A percentile compares a stretch with the other conserved stretches of the same genome.
Evolutionary conservation across 805 yeast genomes (phyloP).

Genomic region (Trichomonascus vanleenenianus): DNA sequence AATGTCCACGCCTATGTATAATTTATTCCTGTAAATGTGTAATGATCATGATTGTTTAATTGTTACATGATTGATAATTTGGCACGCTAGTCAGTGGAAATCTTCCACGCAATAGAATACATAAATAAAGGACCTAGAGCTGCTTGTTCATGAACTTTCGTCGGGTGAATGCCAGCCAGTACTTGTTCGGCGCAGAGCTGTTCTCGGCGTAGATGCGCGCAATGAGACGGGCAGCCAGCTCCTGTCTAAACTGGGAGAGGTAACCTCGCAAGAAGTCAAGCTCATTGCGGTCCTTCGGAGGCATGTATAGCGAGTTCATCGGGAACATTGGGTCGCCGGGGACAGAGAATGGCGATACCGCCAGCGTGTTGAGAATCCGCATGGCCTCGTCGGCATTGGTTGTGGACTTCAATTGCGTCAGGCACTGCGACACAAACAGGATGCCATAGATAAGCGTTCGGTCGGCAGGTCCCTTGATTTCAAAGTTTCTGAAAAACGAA

Average conservation of each 20-base stretch:
- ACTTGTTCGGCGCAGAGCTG: slow-evolving; percentile 61
- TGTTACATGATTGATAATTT: too few relatives aligned
- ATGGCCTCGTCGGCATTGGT: slow-evolving; percentile 36
- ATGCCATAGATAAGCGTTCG: slow-evolving; percentile 91
- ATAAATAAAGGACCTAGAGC: too few relatives aligned
- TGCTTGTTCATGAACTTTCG: slow-evolving; percentile 89
- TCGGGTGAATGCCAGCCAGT: slow-evolving; percentile 93
- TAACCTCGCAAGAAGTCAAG: slow-evolving; percentile 74
- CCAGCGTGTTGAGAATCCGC: slow-evolving; percentile 63
- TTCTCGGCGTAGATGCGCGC: slow-evolving; percentile 54
- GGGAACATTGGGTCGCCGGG: slow-evolving; percentile 98
- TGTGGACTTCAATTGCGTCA: slow-evolving; percentile 49
- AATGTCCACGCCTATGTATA: not conserved
- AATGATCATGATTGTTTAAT: not conserved
- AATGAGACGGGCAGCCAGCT: slow-evolving; percentile 73
- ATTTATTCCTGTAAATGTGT: too few relatives aligned
- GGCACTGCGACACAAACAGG: slow-evolving; percentile 77
- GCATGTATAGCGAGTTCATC: slow-evolving; percentile 64
- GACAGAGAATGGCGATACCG: slow-evolving; percentile 78
- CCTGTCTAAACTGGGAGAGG: slow-evolving; percentile 91
- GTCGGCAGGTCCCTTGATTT: slow-evolving; percentile 92
- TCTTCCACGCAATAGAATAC: too few relatives aligned
- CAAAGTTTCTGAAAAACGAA: slow-evolving; percentile 93
- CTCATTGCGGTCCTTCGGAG: slow-evolving; percentile 69
- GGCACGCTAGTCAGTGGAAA: too few relatives aligned